These are phyloP conservation scores for Naganishia vishniacii DNA, from an alignment of 768 basidiomycete genomes.

Conservation along the genomic window DNA sequence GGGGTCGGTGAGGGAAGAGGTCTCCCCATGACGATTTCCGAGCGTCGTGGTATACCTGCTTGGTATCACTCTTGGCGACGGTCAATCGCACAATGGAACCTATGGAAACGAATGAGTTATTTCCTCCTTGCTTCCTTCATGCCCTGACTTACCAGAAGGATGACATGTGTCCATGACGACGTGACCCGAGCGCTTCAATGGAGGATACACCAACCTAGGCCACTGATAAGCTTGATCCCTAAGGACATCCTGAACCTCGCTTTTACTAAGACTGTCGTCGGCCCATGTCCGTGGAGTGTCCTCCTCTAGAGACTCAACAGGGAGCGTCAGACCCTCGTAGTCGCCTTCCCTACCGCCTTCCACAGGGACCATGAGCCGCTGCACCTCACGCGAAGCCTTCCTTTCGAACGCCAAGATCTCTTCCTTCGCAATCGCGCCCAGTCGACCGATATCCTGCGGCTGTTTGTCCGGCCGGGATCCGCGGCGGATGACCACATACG, in stretches of 20 bases:
- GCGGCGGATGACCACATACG: slow-evolving; percentile 80
- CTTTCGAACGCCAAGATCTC: slow-evolving; percentile 31
- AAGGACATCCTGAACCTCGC: slow-evolving; percentile 52
- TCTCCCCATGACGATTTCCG: slow-evolving; percentile 93
- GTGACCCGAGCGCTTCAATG: slow-evolving; percentile 84
- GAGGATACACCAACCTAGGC: slow-evolving; percentile 89
- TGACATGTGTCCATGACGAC: slow-evolving; percentile 86
- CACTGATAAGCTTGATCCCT: slow-evolving; percentile 73
- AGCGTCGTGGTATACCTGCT: slow-evolving; percentile 88
- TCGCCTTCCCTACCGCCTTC: slow-evolving; percentile 18
- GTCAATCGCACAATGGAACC: slow-evolving; percentile 87
- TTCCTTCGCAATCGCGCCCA: slow-evolving; percentile 40
- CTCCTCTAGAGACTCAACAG: slow-evolving; percentile 8
- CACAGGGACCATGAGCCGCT: slow-evolving; percentile 28
- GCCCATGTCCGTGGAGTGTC: slow-evolving; percentile 7
- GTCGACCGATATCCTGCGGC: slow-evolving; percentile 29
- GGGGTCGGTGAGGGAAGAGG: slow-evolving; percentile 82
- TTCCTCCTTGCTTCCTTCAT: slow-evolving; percentile 7
- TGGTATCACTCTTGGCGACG: slow-evolving; percentile 89
- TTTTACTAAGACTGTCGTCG: not conserved
- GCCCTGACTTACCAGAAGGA: slow-evolving; percentile 58
- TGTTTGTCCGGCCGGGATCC: slow-evolving; percentile 59
- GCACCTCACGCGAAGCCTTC: slow-evolving; percentile 33
- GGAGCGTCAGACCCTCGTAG: slow-evolving; percentile 20
- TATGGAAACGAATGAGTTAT: slow-evolving; percentile 44